Evolutionary conservation across 805 yeast genomes (phyloP).

Genomic region (Helenozyma baotianmanensis): DNA sequence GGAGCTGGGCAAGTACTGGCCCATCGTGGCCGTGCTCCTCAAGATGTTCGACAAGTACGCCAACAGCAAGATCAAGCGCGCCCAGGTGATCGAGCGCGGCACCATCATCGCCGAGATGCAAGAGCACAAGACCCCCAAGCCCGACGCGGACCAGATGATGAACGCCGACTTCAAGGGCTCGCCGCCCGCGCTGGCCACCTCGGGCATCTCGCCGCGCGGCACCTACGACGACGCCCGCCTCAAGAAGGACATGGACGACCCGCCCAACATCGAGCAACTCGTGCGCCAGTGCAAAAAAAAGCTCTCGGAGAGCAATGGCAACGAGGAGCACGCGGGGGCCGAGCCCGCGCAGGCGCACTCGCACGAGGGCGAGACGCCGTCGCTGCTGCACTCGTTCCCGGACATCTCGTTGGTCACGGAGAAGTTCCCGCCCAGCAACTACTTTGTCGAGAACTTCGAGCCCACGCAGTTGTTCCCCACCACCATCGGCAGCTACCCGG

Average conservation of each 20-base stretch:
- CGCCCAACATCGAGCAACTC: slow-evolving; percentile 28
- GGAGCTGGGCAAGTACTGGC: slow-evolving; percentile 36
- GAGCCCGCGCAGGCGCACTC: slow-evolving; percentile 2
- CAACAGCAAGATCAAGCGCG: slow-evolving; percentile 38
- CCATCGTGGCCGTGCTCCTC: slow-evolving; percentile 33
- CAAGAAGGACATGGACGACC: neutral
- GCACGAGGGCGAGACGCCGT: slow-evolving; percentile 29
- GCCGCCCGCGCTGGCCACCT: slow-evolving; percentile 1
- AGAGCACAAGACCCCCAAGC: slow-evolving; percentile 24
- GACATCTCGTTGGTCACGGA: slow-evolving; percentile 55
- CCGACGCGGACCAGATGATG: too few relatives aligned
- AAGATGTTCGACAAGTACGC: slow-evolving; percentile 40
- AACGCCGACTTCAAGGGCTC: too few relatives aligned
- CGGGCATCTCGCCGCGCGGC: slow-evolving; percentile 8
- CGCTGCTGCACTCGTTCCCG: slow-evolving; percentile 39
- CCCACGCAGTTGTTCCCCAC: slow-evolving; percentile 54
- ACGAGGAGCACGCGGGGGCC: slow-evolving; percentile 1
- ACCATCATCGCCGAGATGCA: slow-evolving; percentile 35
- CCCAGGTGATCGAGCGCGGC: slow-evolving; percentile 35
- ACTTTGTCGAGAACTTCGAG: slow-evolving; percentile 48
- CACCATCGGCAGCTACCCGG: slow-evolving; percentile 30
- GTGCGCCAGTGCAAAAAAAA: slow-evolving; percentile 29
- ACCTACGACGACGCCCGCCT: neutral
- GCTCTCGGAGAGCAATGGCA: slow-evolving; percentile 2
- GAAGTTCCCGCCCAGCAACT: slow-evolving; percentile 42